Base-by-base conservation (phyloP, 345 rosid species). In the Aquilaria malaccensis region DNA sequence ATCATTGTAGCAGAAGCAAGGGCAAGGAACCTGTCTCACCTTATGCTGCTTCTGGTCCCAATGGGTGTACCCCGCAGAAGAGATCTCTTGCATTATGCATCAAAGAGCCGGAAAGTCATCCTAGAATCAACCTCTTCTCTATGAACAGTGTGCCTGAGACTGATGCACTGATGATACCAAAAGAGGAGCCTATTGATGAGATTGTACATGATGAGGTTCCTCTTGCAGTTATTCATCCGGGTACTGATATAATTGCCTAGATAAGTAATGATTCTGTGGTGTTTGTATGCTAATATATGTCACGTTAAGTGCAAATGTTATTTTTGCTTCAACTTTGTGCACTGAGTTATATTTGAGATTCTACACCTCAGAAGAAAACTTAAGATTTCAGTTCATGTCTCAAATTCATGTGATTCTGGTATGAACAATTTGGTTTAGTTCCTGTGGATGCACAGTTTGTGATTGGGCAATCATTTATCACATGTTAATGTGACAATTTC, bases 151-250 rank as follows among this genome's bases (percentile, higher is more conserved):
- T 62, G 33, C 56, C 62, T 59, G 65, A 52, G 60, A 50, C 55
- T 46, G 53, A 4, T 47, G 56, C 69, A 30, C 50, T 70, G 49
- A 76, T 80, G 33, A 67, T 22, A 45, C 85, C 85, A n/a, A 82
- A 82, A 71, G 82, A 79, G 48, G 95, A 84, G 73, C 86, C 86
- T 61, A 67, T 77, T 48, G 88, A 77, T 59, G 84, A 76, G 13
- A 63, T 72, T 62, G 74, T 67, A 7, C 63, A 56, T 37, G 62
- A 67, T 62, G 81, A 76, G 65, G 66, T 61, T 74, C 90, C 88
- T 46, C 64, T 79, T 70, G 75, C 82, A 1, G 65, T 78, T 11
- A 66, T 85, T 61, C 76, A 22, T 63, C 85, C 91, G 66, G 85
- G 95, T 87, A 70, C 45, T 55, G 30, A 13, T 56, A 12, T 56